Percentiles rank a stretch among this genome's conserved stretches.
These are phyloP conservation scores for Nevesoporus exiguus DNA, from an alignment of 768 basidiomycete species.

Conservation along the genomic window DNA sequence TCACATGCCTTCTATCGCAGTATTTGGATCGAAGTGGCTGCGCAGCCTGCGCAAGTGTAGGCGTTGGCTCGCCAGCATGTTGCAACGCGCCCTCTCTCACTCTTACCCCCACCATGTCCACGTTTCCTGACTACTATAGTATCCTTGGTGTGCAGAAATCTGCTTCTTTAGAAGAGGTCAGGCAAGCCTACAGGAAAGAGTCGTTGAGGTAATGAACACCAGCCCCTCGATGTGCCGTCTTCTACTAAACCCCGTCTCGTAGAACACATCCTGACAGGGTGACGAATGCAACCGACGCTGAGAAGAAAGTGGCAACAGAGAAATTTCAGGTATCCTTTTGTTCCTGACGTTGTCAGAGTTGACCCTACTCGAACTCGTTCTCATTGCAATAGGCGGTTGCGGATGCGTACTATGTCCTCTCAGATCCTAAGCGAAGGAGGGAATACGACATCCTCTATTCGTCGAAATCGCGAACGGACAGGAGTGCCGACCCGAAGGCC, in stretches of 20 bases:
- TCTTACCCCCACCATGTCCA: constrained; percentile 50
- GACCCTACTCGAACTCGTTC: not conserved
- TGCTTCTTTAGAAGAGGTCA: constrained; percentile 67
- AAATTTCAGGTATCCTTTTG: constrained; percentile 64
- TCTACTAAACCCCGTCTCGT: constrained; percentile 17
- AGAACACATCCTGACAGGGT: constrained; percentile 91
- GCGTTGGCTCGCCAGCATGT: constrained; percentile 14
- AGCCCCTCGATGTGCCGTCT: not conserved
- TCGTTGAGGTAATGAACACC: constrained; percentile 53
- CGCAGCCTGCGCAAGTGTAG: not conserved
- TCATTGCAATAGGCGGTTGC: constrained; percentile 57
- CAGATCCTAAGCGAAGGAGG: constrained; percentile 64
- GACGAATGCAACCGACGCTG: constrained; percentile 61
- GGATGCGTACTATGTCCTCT: constrained; percentile 92
- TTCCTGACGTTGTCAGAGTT: not conserved
- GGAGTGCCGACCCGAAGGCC: constrained; percentile 59
- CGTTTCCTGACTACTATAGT: constrained; percentile 78
- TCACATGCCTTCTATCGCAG: not conserved
- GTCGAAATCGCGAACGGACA: constrained; percentile 49
- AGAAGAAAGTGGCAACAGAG: constrained; percentile 76
- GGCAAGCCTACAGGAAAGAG: constrained; percentile 76
- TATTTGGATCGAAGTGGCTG: constrained; percentile 3
- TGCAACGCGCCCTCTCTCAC: constrained; percentile 4
- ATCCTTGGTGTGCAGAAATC: constrained; percentile 52
- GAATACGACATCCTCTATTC: constrained; percentile 71